Evolutionary conservation across 805 yeast species (phyloP).

Genomic region (Candida parachauliodes): DNA sequence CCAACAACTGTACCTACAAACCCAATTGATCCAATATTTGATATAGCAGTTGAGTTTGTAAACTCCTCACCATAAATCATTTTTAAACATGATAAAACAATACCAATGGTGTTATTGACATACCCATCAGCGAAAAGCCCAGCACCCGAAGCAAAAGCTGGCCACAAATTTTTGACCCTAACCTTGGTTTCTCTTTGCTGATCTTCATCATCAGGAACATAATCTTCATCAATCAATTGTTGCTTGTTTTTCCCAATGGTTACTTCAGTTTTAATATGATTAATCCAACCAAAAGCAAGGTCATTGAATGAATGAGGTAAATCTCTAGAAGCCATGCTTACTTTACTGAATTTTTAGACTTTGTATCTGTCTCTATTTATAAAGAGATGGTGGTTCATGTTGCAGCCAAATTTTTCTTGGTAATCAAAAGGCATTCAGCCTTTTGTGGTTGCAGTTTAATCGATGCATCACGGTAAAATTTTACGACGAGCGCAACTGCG

Average conservation of each 20-base stretch:
- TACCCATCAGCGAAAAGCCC: conserved; percentile 94
- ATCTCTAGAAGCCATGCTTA: conserved; percentile 43
- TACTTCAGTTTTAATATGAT: conserved; percentile 40
- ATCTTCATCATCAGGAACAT: conserved; percentile 9
- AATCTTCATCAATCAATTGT: conserved; percentile 17
- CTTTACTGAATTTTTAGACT: no score
- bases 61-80: conserved; percentile 64
- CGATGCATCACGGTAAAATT: no score
- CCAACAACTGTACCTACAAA: conserved; percentile 92
- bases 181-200: conserved; percentile 17
- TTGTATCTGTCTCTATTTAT: no score
- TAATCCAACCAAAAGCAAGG: conserved; percentile 37
- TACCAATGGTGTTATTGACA: conserved; percentile 77
- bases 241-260: conserved; percentile 29
- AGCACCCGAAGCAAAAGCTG: conserved; percentile 82
- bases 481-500: neutral
- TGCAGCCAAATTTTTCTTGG: no score
- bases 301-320: conserved; percentile 35
- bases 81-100: conserved; percentile 71
- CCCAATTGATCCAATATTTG: conserved; percentile 81
- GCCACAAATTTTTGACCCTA: conserved; percentile 40
- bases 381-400: no score
- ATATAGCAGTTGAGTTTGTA: conserved; percentile 61
- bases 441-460: no score
- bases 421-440: no score